Conservation (phyloP, 495 filamentous ascomycete genomes). For the Hypoxylon intermedium region DNA sequence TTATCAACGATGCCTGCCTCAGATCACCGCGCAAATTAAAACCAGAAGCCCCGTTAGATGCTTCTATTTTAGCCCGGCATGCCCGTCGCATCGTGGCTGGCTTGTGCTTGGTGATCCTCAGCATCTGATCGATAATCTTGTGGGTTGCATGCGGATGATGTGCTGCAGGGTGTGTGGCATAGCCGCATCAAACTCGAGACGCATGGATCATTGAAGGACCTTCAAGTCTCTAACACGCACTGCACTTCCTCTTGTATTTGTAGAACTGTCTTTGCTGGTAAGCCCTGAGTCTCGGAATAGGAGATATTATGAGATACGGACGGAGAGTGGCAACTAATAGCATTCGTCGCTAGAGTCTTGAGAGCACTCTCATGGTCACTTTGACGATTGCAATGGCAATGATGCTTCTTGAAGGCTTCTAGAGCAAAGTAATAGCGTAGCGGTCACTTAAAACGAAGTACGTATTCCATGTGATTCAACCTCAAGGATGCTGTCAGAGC, state of each 20-base stretch:
- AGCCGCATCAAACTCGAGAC: constrained; percentile 28
- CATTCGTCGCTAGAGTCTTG: no score
- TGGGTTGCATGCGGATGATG: constrained; percentile 40
- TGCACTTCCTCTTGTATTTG: constrained; percentile 1
- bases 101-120: constrained; percentile 26
- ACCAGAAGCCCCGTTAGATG: constrained; percentile 9
- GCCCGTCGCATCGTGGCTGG: constrained; percentile 16
- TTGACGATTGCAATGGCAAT: not conserved
- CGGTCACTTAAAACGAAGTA: constrained; percentile 12
- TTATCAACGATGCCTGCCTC: constrained; percentile 2
- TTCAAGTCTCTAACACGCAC: constrained; percentile 7
- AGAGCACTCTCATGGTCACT: no score
- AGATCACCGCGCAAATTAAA: not conserved
- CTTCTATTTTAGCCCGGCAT: constrained; percentile 31
- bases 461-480: constrained; percentile 7
- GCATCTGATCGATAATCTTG: constrained; percentile 31
- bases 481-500: constrained; percentile 32
- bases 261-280: not conserved
- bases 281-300: not conserved
- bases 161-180: constrained; percentile 35
- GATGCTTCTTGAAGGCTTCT: constrained; percentile 17
- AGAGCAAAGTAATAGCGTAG: constrained; percentile 3
- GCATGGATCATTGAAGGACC: constrained; percentile 29
- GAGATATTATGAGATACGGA: not conserved
- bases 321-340: not conserved